Base-by-base conservation (phyloP, 805 yeast species). In the Brettanomyces nanus region DNA sequence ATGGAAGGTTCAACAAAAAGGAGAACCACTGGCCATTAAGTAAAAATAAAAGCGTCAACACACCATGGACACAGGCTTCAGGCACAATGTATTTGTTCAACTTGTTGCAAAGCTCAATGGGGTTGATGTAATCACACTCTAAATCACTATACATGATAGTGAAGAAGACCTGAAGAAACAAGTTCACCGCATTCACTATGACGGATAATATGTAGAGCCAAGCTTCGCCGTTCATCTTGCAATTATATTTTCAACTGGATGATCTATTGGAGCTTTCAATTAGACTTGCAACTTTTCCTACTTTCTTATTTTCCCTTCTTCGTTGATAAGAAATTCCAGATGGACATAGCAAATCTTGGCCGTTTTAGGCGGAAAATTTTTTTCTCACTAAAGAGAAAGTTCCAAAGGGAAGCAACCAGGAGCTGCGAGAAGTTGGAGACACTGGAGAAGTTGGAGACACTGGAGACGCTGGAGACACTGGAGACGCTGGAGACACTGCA, bases 51-150 rank as follows among this genome's bases (percentile, higher is more conserved):
- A 71, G 42, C 5, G 95, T 71, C 46, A 87, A 59, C 41, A 80
- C 66, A 2, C 72, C 92, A 53, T 90, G 97, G 41, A 85, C 63
- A 4, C 71, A 79, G 20, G 95, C 95, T 64, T 92, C 97, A 35
- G 97, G 97, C 29, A 83, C 68, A 51, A 90, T 79, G 65, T 85
- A 79, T 51, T 82, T 79, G 71, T 92, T 92, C 58, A 92, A 75
- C 55, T 85, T 81, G 66, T 85, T 85, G 67, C 98, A 92, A 52
- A 92, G 72, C 65, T 90, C 97, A 59, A 90, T 86, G 40, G 97
- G 97, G 62, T 90, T 92, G 66, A 90, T 89, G 70, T 90, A 92
- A 63, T 92, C 98, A 56, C 89, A 80, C 63, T 85, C 97, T 61
- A 89, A 72, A 64, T 89, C 97, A 47, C 95, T 84, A 69, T 84